Evolutionary conservation across 306 rosid genomes (phyloP).

Genomic region (Prosopis cineraria): DNA sequence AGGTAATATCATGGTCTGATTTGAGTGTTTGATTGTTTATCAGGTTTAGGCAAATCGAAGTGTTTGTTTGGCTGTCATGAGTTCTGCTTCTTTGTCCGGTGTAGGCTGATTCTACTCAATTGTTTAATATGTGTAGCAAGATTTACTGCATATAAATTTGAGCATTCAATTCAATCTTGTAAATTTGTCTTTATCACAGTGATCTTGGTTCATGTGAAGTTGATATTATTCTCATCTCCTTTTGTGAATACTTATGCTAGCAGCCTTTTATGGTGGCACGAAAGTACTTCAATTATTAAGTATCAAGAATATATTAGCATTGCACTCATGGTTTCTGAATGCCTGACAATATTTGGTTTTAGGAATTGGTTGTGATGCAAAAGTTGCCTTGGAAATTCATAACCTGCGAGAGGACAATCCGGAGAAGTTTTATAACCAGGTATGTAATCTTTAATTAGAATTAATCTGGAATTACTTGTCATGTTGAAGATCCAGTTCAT

Average conservation of each 20-base stretch:
- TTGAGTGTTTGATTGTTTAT: not conserved
- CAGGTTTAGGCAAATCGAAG: constrained; percentile 15
- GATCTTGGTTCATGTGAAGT: constrained; percentile 23
- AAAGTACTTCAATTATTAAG: not conserved
- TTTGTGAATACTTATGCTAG: constrained; percentile 18
- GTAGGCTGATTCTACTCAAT: constrained; percentile 19
- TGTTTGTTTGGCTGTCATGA: constrained; percentile 22
- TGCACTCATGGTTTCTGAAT: constrained; percentile 35
- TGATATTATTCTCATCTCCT: constrained; percentile 12
- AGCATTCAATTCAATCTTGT: constrained; percentile 17
- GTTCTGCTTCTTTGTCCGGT: constrained; percentile 22
- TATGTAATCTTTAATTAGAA: constrained; percentile 34
- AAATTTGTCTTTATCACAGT: constrained; percentile 13
- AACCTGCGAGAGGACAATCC: constrained; percentile 98
- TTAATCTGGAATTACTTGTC: constrained; percentile 23
- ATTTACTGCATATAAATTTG: constrained; percentile 27
- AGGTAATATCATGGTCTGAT: not conserved
- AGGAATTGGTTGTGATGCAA: constrained; percentile 99
- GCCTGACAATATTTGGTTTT: constrained; percentile 34
- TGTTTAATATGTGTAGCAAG: constrained; percentile 17
- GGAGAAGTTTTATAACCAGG: constrained; percentile 98
- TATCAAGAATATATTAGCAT: constrained; percentile 25
- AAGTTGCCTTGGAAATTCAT: constrained; percentile 98
- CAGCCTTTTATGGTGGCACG: constrained; percentile 18
- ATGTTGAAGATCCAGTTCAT: constrained; percentile 13